Percentiles rank a stretch among this genome's conserved stretches.
Conservation (phyloP, 352 stramenopile species). For the Phytophthora parvispora region DNA sequence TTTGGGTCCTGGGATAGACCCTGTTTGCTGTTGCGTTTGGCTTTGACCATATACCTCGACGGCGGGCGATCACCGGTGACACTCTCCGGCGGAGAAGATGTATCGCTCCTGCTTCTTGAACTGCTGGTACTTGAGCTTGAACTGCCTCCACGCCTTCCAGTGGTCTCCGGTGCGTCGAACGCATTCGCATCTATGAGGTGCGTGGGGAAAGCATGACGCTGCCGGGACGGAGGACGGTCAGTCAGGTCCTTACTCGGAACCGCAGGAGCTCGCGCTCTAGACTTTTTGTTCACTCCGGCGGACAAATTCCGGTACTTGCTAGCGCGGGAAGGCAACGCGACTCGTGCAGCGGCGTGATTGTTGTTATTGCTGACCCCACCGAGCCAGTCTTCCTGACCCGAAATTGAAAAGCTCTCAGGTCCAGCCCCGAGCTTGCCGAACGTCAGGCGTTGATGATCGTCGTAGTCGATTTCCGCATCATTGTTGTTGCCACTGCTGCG, state of each 20-base stretch:
- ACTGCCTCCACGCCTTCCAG: slow-evolving; percentile 10
- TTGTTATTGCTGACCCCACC: slow-evolving; percentile 1
- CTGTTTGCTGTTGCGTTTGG: slow-evolving; percentile 41
- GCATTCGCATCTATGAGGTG: slow-evolving; percentile 73
- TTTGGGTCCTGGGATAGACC: not conserved
- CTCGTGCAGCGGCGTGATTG: not conserved
- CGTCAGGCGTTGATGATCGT: not conserved
- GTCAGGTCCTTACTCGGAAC: slow-evolving; percentile 7
- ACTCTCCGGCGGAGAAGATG: not conserved
- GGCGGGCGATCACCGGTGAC: slow-evolving; percentile 56
- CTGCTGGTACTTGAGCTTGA: slow-evolving; percentile 14
- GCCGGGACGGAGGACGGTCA: slow-evolving; percentile 75
- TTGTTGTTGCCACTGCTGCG: slow-evolving; percentile 24
- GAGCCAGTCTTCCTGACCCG: slow-evolving; percentile 20
- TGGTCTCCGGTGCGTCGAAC: slow-evolving; percentile 33
- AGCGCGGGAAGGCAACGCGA: slow-evolving; percentile 29
- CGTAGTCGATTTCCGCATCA: slow-evolving; percentile 2
- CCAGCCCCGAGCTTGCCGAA: not conserved
- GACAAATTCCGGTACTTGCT: slow-evolving; percentile 43
- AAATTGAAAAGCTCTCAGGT: slow-evolving; percentile 7
- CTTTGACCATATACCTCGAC: slow-evolving; percentile 84
- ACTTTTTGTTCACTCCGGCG: slow-evolving; percentile 30
- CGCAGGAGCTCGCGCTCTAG: slow-evolving; percentile 5
- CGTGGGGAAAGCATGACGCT: slow-evolving; percentile 82
- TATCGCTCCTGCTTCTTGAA: slow-evolving; percentile 11